Evolutionary conservation across 805 yeast species (phyloP).

Genomic region (Monosporozyma aerobia): DNA sequence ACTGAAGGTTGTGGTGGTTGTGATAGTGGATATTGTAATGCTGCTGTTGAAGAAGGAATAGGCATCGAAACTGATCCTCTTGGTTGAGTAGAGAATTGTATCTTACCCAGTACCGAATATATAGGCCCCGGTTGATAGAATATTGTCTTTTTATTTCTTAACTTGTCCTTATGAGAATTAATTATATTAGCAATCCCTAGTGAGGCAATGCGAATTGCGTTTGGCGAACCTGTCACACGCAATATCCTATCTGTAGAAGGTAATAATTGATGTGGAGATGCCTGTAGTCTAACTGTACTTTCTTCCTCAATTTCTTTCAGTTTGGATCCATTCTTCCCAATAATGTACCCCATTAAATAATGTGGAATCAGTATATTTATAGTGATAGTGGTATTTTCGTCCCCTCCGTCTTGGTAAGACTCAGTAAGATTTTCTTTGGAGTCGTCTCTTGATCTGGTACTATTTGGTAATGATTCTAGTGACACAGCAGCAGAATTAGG

Average conservation of each 20-base stretch:
- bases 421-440: neutral
- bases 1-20: neutral
- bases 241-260: conserved; percentile 70
- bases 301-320: conserved; percentile 74
- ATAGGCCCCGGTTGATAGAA: conserved; percentile 27
- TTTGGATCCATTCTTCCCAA: conserved; percentile 66
- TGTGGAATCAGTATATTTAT: conserved; percentile 65
- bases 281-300: conserved; percentile 68
- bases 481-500: neutral
- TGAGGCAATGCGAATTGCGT: conserved; percentile 77
- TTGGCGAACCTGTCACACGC: conserved; percentile 68
- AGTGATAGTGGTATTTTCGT: conserved; percentile 40
- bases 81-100: neutral
- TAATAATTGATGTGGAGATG: conserved; percentile 64
- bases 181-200: conserved; percentile 65
- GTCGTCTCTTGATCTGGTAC: neutral
- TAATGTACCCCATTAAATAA: conserved; percentile 68
- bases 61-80: neutral
- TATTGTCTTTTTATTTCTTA: conserved; percentile 38
- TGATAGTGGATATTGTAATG: neutral
- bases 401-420: neutral
- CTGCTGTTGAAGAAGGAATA: neutral
- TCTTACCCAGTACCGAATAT: conserved; percentile 19
- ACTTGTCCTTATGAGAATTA: conserved; percentile 41
- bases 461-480: neutral